These are phyloP conservation scores for Penicillium corylophilum DNA, from an alignment of 2,329 filamentous ascomycete species.

Conservation along the genomic window DNA sequence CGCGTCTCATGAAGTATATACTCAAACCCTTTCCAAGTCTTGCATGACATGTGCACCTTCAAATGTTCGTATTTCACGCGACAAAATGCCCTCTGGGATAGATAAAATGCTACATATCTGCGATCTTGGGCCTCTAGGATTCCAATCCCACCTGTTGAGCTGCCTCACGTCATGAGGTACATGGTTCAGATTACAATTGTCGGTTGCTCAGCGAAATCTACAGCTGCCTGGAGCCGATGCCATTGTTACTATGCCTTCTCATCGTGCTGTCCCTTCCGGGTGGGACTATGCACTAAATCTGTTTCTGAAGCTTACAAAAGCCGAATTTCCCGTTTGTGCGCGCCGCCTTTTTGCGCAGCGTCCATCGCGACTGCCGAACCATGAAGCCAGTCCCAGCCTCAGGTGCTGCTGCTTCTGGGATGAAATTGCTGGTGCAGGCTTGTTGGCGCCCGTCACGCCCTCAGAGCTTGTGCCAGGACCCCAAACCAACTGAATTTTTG, in stretches of 20 bases:
- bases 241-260: not conserved
- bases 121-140: constrained; percentile 2
- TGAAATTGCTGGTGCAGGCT: constrained; percentile 1
- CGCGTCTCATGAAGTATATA: not conserved
- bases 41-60: no score
- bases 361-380: constrained; percentile 16
- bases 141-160: constrained; percentile 20
- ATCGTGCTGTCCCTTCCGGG: not conserved
- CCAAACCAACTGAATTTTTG: constrained; percentile 3
- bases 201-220: constrained; percentile 8
- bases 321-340: not conserved
- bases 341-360: constrained; percentile 1
- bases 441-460: constrained; percentile 13
- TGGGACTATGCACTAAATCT: not conserved
- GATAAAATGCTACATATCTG: not conserved
- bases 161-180: constrained; percentile 22
- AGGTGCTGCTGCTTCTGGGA: constrained; percentile 4
- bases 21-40: no score
- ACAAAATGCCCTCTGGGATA: not conserved
- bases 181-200: constrained; percentile 24
- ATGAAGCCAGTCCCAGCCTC: constrained; percentile 7
- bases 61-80: not conserved
- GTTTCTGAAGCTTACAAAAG: not conserved
- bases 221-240: constrained; percentile 11
- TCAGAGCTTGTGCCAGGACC: not conserved